Evolutionary conservation across 176 grass and related monocot species (phyloP).

Genomic region (Avena eriantha): DNA sequence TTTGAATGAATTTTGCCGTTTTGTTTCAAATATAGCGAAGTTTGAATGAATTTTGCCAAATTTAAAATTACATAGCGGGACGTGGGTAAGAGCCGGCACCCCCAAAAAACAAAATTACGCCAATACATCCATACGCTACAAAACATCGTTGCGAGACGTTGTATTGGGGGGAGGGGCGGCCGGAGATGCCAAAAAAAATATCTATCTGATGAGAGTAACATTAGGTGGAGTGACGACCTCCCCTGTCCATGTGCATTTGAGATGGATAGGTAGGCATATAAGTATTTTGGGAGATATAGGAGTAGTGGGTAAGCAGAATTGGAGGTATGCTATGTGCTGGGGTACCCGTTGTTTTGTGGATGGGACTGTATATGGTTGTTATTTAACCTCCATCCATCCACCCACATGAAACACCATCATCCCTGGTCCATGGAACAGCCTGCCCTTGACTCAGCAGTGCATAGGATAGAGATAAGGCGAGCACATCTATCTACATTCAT

Average conservation of each 20-base stretch:
- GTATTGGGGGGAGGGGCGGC: no score
- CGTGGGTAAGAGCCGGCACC: no score
- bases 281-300: not conserved
- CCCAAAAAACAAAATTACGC: no score
- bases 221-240: not conserved
- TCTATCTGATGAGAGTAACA: not conserved
- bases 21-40: no score
- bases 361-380: not conserved
- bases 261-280: not conserved
- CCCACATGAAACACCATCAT: not conserved
- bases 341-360: not conserved
- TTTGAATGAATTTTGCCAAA: no score
- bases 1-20: no score
- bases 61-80: no score
- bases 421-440: conserved; percentile 20
- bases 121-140: no score
- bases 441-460: conserved; percentile 35
- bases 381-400: not conserved
- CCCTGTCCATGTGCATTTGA: not conserved
- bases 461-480: conserved; percentile 7
- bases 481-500: not conserved
- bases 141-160: no score
- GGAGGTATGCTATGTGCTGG: conserved; percentile 11
- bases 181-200: not conserved
- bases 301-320: not conserved